A percentile compares a stretch with the other conserved stretches of the same genome.
Conservation (phyloP, 345 rosid genomes). For the Syzygium aqueum region DNA sequence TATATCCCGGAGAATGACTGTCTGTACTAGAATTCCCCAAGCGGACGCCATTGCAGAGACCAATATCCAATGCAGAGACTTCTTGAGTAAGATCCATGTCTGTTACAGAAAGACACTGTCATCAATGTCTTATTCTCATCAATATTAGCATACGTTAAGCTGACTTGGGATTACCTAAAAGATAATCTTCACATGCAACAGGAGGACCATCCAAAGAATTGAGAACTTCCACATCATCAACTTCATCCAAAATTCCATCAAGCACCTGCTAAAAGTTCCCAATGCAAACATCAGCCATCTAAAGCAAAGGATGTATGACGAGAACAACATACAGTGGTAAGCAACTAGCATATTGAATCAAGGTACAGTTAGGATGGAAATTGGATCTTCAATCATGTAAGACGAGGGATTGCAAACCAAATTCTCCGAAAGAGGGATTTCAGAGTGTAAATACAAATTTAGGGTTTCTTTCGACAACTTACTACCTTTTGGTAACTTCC, state of each 20-base stretch:
- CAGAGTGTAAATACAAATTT: background rate
- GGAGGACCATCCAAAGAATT: constrained; percentile 44
- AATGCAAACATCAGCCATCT: background rate
- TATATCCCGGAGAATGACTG: constrained; percentile 60
- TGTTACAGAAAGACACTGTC: constrained; percentile 9
- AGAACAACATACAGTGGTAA: background rate
- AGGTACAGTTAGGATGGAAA: background rate
- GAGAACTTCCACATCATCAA: constrained; percentile 59
- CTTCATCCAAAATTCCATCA: constrained; percentile 61
- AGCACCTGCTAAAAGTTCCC: constrained; percentile 42
- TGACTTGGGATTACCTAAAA: constrained; percentile 27
- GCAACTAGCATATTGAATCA: background rate
- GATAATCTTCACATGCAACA: constrained; percentile 35
- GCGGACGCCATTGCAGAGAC: constrained; percentile 11
- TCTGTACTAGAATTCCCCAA: constrained; percentile 42
- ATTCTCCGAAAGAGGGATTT: background rate
- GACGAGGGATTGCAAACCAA: background rate
- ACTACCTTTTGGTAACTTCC: background rate
- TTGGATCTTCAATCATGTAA: background rate
- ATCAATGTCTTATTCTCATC: background rate
- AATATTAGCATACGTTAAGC: background rate
- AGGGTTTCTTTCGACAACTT: background rate
- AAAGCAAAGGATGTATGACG: background rate
- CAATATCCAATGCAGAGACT: constrained; percentile 25
- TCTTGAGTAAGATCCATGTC: constrained; percentile 54